Percentiles rank a stretch among this genome's conserved stretches.
phyloP scores from a whole-genome alignment of 2,329 filamentous ascomycete genomes.

The Monilinia fructigena region DNA sequence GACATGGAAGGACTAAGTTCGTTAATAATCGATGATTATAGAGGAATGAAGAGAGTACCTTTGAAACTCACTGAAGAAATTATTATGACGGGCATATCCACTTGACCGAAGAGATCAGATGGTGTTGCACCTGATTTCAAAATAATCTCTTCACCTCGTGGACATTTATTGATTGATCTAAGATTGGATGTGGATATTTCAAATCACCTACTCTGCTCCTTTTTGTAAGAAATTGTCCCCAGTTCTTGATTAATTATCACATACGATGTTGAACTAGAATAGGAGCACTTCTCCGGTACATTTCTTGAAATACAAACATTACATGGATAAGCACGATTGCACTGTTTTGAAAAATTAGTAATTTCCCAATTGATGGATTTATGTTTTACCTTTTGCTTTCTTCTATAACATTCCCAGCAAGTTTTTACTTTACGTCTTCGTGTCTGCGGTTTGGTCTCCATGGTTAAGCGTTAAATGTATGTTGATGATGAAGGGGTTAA shows the following conservation, averaged over 20 bases:
- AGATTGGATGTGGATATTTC: neutral
- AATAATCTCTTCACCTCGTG: conserved; percentile 47
- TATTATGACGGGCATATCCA: conserved; percentile 13
- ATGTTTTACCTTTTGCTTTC: conserved; percentile 26
- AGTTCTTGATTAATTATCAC: conserved; percentile 39
- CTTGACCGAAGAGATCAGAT: conserved; percentile 9
- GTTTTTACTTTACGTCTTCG: conserved; percentile 58
- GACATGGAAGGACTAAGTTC: conserved; percentile 48
- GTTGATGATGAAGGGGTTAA: neutral
- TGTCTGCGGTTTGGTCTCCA: conserved; percentile 41
- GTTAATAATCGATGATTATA: neutral
- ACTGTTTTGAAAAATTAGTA: conserved; percentile 6
- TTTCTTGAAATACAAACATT: conserved; percentile 34
- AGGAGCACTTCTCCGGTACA: conserved; percentile 55
- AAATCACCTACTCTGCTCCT: conserved; percentile 5
- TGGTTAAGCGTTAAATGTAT: neutral
- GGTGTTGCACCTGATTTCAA: conserved; percentile 23
- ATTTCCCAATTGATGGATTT: neutral
- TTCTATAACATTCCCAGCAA: conserved; percentile 53
- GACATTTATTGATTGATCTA: conserved; percentile 40
- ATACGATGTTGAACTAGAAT: conserved; percentile 55
- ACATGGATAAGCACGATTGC: conserved; percentile 24
- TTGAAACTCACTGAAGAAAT: conserved; percentile 30
- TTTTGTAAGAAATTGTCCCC: neutral
- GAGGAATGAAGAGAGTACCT: neutral